Conservation (phyloP, 179 eudicot genomes). For the Silene noctiflora region DNA sequence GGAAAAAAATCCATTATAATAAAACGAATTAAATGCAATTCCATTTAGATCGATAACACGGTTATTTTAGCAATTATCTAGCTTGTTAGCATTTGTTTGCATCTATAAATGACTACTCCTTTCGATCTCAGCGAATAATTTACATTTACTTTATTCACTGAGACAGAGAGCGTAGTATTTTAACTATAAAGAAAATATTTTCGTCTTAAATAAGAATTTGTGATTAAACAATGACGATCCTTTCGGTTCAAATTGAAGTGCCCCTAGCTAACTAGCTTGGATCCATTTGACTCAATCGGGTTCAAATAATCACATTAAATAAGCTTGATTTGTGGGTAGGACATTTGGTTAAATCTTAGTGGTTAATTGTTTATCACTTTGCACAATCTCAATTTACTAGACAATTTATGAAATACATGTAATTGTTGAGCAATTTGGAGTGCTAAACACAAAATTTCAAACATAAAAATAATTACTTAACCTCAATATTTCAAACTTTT, state of each 20-base stretch:
- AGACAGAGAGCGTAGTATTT: no score
- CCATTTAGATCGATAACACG: no score
- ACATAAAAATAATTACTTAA: conserved; percentile 17
- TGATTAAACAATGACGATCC: no score
- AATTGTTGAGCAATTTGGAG: conserved; percentile 34
- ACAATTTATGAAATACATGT: conserved; percentile 40
- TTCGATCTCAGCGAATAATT: no score
- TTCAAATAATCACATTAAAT: conserved; percentile 17
- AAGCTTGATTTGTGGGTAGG: conserved; percentile 20
- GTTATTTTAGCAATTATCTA: no score
- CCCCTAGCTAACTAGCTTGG: conserved; percentile 34
- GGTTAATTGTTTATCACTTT: conserved; percentile 31
- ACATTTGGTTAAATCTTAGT: conserved; percentile 33
- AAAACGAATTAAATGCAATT: no score
- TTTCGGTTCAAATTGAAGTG: conserved; percentile 13
- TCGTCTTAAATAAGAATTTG: no score
- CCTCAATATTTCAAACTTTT: conserved; percentile 33
- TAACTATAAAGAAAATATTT: no score
- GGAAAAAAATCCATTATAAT: no score
- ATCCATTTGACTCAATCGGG: conserved; percentile 36
- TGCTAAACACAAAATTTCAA: conserved; percentile 33
- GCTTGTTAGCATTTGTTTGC: no score
- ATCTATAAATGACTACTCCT: no score
- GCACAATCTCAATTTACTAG: conserved; percentile 32
- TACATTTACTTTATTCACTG: no score